phyloP scores from a whole-genome alignment of 257 asterid species.

The Leptodermis oblonga region DNA sequence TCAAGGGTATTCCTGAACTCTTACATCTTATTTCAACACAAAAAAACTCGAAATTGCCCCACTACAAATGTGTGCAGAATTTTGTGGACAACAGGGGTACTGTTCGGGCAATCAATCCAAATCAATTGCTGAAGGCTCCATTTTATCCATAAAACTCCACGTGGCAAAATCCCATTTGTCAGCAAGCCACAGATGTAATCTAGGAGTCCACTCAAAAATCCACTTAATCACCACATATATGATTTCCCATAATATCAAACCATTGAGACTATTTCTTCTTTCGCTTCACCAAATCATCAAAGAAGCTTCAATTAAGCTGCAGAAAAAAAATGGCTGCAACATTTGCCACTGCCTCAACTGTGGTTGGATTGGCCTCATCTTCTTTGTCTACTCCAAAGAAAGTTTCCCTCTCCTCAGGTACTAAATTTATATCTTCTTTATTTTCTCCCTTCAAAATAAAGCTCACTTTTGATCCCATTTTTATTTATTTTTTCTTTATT shows the following conservation, averaged over 20 bases:
- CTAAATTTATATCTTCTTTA: neutral
- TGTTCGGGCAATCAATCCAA: neutral
- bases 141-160: slow-evolving; percentile 65
- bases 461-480: too few species aligned
- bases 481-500: neutral
- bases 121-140: slow-evolving; percentile 10
- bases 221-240: slow-evolving; percentile 40
- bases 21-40: too few species aligned
- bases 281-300: slow-evolving; percentile 4
- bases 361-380: slow-evolving; percentile 63
- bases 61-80: neutral
- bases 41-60: neutral
- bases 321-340: slow-evolving; percentile 52
- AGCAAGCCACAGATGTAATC: slow-evolving; percentile 47
- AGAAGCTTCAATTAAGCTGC: neutral
- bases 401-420: slow-evolving; percentile 52
- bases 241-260: slow-evolving; percentile 22
- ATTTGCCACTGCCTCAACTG: slow-evolving; percentile 63
- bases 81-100: neutral
- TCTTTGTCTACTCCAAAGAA: slow-evolving; percentile 33
- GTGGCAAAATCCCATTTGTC: slow-evolving; percentile 54
- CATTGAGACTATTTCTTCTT: slow-evolving; percentile 12
- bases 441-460: too few species aligned
- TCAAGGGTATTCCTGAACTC: too few species aligned
- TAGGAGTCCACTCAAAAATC: slow-evolving; percentile 25